Conservation (phyloP, 805 yeast genomes). For the Candida endomychidarum region DNA sequence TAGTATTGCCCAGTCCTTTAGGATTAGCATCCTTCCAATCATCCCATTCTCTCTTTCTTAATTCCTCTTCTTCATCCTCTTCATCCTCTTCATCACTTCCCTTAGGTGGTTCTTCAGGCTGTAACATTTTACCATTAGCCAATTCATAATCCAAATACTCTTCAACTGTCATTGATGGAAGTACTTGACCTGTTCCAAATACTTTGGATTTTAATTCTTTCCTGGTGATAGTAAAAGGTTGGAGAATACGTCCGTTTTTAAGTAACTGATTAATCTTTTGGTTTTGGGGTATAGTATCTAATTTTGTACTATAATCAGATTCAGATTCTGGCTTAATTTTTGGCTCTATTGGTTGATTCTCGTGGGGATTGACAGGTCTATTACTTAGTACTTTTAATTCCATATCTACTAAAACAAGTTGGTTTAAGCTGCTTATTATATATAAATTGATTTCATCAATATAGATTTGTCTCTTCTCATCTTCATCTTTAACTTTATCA, state of each 20-base stretch:
- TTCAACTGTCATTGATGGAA: slow-evolving; percentile 94
- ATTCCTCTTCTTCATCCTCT: slow-evolving; percentile 61
- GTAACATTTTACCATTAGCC: slow-evolving; percentile 76
- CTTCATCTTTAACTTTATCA: slow-evolving; percentile 55
- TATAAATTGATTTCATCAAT: slow-evolving; percentile 54
- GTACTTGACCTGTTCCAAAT: slow-evolving; percentile 85
- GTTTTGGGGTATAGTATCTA: slow-evolving; percentile 49
- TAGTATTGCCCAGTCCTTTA: slow-evolving; percentile 87
- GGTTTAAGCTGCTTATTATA: slow-evolving; percentile 52
- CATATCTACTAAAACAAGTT: slow-evolving; percentile 58
- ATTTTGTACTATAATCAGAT: slow-evolving; percentile 57
- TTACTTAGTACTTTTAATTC: slow-evolving; percentile 64
- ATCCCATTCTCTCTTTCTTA: slow-evolving; percentile 86
- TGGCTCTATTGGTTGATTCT: slow-evolving; percentile 23
- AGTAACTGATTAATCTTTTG: slow-evolving; percentile 42
- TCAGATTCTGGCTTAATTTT: background rate
- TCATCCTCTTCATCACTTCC: slow-evolving; percentile 40
- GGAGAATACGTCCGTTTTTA: slow-evolving; percentile 71
- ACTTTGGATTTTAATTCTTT: slow-evolving; percentile 64
- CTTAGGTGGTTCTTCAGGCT: slow-evolving; percentile 40
- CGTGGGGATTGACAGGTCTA: no score
- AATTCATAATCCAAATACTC: slow-evolving; percentile 86
- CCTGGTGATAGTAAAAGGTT: slow-evolving; percentile 79
- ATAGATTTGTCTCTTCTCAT: slow-evolving; percentile 53
- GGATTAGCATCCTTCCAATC: slow-evolving; percentile 85